Evolutionary conservation across 148 eudicot genomes (phyloP), one percentile per base, ranked within the genome.

Genomic region (Rhododendron molle): DNA sequence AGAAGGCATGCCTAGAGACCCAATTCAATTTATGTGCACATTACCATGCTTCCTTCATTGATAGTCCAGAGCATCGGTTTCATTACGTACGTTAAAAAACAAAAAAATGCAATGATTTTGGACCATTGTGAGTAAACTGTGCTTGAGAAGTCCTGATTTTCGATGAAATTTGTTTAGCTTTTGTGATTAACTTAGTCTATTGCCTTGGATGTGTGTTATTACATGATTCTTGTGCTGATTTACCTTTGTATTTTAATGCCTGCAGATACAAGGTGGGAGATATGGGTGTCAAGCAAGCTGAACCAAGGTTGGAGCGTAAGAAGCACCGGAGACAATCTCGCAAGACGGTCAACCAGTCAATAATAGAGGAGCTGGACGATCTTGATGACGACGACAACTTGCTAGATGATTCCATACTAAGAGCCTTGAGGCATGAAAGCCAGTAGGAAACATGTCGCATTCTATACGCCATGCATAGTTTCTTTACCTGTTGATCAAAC

Each of bases 231-330:
- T 30, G 38, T 32, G 40, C 38, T 32, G 20, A 30, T 32, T 13
- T 30, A 1, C 40, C 15, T 71, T 8, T 20, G 38, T 78, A 16
- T 85, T 74, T 20, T 83, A 67, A 16, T 58, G 15, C 49, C 80
- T 83, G 77, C 90, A 95, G 98, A 90, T 86, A 87, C 85, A 95
- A 96, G 89, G 84, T 86, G 56, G 98, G 97, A 43, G 94, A 91
- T 71, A 84, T 90, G 92, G 99, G 96, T 60, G 92, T 91, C 32
- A 84, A 85, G 89, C 93, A 92, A 84, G 92, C 96, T 2, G 99
- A 95, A 89, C 97, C 98, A 95, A 32, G 34, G 34, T 32, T 32
- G 34, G 34, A 32, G 34, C 34, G 34, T 32, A 32, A 32, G 34
- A 32, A 32, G 34, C 34, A 32, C 34, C 34, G 34, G 34, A 32